A percentile compares a stretch with the other conserved stretches of the same genome.
Conservation (phyloP, 2,329 filamentous ascomycete species). For the Penicillium crustosum region DNA sequence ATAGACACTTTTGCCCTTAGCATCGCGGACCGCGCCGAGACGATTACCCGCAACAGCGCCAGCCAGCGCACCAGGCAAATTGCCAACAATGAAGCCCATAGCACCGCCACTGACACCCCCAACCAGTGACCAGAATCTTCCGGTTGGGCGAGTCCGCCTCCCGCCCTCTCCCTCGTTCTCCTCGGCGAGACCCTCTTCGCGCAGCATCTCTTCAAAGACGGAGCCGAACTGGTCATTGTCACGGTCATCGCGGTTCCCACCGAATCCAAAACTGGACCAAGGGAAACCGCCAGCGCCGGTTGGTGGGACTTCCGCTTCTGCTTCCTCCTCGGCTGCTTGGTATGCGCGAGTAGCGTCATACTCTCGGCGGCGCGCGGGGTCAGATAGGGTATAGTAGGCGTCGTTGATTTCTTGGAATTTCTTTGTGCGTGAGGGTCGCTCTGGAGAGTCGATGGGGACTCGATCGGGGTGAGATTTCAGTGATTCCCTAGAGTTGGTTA, state of each 20-base stretch:
- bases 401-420: slow-evolving; percentile 91
- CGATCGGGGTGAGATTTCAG: slow-evolving; percentile 93
- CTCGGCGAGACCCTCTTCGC: slow-evolving; percentile 80
- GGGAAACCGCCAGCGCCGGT: slow-evolving; percentile 59
- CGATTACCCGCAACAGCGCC: slow-evolving; percentile 91
- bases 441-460: slow-evolving; percentile 77
- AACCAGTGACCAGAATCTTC: slow-evolving; percentile 81
- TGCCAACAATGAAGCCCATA: slow-evolving; percentile 92
- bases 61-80: slow-evolving; percentile 83
- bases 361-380: slow-evolving; percentile 71
- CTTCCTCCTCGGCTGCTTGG: slow-evolving; percentile 45
- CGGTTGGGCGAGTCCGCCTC: slow-evolving; percentile 51
- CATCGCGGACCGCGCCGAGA: slow-evolving; percentile 84
- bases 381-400: slow-evolving; percentile 88
- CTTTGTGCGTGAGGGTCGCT: slow-evolving; percentile 76
- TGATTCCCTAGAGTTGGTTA: slow-evolving; percentile 62
- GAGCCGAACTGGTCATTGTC: slow-evolving; percentile 80
- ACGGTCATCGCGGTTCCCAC: slow-evolving; percentile 39
- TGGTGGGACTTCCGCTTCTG: slow-evolving; percentile 53
- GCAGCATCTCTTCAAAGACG: slow-evolving; percentile 86
- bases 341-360: slow-evolving; percentile 73
- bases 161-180: slow-evolving; percentile 55
- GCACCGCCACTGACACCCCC: slow-evolving; percentile 85
- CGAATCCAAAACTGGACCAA: slow-evolving; percentile 71
- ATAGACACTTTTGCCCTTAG: slow-evolving; percentile 93